These are phyloP conservation scores for Kwoniella mangroviensis DNA, from an alignment of 768 basidiomycete species.

Conservation along the genomic window DNA sequence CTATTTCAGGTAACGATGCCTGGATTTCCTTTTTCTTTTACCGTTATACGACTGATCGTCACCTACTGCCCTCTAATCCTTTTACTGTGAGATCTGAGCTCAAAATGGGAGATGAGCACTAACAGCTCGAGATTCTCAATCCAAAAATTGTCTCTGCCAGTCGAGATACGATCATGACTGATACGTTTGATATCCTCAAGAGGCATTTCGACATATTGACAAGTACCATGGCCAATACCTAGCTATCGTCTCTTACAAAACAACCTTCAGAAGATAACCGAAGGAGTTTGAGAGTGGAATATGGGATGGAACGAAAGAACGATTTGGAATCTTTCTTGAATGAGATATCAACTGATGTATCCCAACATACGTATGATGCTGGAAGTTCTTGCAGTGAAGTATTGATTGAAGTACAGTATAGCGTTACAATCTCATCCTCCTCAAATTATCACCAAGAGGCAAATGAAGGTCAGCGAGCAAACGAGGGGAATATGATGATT, in stretches of 20 bases:
- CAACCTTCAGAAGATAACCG: not conserved
- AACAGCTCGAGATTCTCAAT: not conserved
- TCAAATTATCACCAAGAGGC: not conserved
- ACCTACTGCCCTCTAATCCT: too few species aligned
- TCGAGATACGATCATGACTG: not conserved
- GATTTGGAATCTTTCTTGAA: not conserved
- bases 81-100: not conserved
- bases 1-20: too few species aligned
- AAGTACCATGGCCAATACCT: not conserved
- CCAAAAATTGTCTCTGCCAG: not conserved
- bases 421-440: not conserved
- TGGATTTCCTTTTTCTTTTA: too few species aligned
- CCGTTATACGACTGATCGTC: too few species aligned
- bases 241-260: not conserved
- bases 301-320: not conserved
- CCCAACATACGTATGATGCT: too few species aligned
- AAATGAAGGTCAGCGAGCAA: not conserved
- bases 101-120: not conserved
- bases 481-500: not conserved
- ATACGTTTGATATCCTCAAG: not conserved
- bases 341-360: too few species aligned
- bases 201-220: not conserved
- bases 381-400: too few species aligned
- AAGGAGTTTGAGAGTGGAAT: not conserved
- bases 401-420: not conserved